phyloP scores from a whole-genome alignment of 805 yeast genomes.

The Cyberlindnera japonica region DNA sequence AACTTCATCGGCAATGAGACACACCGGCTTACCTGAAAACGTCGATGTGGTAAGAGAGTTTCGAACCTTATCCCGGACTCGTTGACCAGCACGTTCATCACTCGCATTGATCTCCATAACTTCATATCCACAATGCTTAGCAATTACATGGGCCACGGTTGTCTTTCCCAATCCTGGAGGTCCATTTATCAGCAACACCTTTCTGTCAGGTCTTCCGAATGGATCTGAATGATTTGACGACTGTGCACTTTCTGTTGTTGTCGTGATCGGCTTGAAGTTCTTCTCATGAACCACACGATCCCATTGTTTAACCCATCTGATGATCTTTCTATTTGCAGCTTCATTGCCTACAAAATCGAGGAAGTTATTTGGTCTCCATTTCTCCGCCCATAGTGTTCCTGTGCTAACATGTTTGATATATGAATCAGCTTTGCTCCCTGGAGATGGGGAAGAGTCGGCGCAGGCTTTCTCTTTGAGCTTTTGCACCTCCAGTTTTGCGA shows the following conservation, averaged over 20 bases:
- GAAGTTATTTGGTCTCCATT: conserved; percentile 63
- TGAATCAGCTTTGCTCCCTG: conserved; percentile 1
- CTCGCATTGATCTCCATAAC: conserved; percentile 84
- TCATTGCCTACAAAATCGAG: conserved; percentile 71
- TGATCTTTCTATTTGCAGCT: conserved; percentile 50
- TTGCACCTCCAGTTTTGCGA: conserved; percentile 30
- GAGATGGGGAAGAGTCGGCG: neutral
- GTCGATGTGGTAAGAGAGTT: conserved; percentile 66
- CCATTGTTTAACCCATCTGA: conserved; percentile 70
- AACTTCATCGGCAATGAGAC: conserved; percentile 84
- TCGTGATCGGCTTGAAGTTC: conserved; percentile 30
- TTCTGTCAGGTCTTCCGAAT: conserved; percentile 54
- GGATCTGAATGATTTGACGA: conserved; percentile 37
- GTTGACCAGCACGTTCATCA: conserved; percentile 65
- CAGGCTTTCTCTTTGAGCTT: conserved; percentile 15
- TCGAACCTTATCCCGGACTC: conserved; percentile 48
- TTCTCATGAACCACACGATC: conserved; percentile 52
- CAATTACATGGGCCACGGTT: conserved; percentile 78
- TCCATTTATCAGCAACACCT: conserved; percentile 76
- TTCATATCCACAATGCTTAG: conserved; percentile 76
- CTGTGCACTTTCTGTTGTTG: conserved; percentile 14
- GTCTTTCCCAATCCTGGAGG: conserved; percentile 96
- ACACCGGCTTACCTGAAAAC: conserved; percentile 69
- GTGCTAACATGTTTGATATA: conserved; percentile 1
- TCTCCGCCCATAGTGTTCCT: conserved; percentile 49